Base-by-base conservation (phyloP, 345 rosid genomes). In the Durio zibethinus region DNA sequence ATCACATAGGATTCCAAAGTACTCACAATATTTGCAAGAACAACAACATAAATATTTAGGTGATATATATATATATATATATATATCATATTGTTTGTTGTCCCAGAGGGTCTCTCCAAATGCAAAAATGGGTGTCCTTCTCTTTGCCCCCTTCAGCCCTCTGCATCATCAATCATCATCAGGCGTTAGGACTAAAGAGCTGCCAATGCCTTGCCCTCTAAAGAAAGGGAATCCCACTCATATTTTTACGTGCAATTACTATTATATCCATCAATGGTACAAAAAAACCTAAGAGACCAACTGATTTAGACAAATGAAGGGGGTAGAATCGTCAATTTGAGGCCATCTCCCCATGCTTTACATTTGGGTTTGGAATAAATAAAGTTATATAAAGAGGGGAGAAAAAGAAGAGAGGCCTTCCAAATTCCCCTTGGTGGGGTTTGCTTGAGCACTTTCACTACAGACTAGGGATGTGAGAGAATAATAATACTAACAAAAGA, bases 301-400 rank as follows among this genome's bases (percentile, higher is more conserved):
- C 2, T 66, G 48, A n/a, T 60, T 71, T 48, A 5, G 31, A 71
- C 35, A 59, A 43, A 60, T 16, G 18, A 21, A 65, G 74, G 62
- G 85, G 80, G 75, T 76, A 78, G 38, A 82, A 81, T 65, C 68
- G 80, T 77, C 77, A 83, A 52, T 60, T 62, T 33, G 38, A 43
- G 67, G 45, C 3, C 31, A 56, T 79, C 73, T 66, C 60, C 63
- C 57, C 81, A 63, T 86, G 80, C 90, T 85, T 87, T 84, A 72
- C 82, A 78, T 72, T 80, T 86, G 83, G 85, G 86, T 83, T 87
- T 83, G 84, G 89, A 89, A 89, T 85, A 79, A 78, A 63, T 78
- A 87, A 89, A 76, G 80, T 47, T 64, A 61, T 75, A 78, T 52
- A 65, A 77, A 42, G 50, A 45, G 53, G 77, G 53, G 35, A 76